Percentiles rank a stretch among this genome's conserved stretches.
Conservation (phyloP, 139 green algal species). For the Chlamydomonas schloesseri region DNA sequence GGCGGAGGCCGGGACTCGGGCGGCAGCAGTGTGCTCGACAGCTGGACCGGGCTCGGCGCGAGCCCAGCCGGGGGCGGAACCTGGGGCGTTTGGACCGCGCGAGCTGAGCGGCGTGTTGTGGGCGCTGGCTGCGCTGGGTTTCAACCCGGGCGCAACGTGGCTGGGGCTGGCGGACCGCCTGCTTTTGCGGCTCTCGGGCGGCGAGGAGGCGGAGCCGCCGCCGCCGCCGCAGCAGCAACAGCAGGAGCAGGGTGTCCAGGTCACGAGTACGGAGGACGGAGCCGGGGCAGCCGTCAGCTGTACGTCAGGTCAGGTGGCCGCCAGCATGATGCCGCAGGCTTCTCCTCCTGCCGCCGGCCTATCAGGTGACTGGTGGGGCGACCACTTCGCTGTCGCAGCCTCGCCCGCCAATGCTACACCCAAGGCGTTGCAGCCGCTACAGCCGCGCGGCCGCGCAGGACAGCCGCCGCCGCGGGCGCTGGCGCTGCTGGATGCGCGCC, state of each 20-base stretch:
- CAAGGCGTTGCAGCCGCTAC: neutral
- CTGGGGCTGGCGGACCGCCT: neutral
- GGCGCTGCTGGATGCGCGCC: neutral
- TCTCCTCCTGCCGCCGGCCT: neutral
- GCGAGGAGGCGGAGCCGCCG: neutral
- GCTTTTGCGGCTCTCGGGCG: neutral
- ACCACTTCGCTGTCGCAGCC: neutral
- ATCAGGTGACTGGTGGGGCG: neutral
- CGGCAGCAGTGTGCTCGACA: too few species aligned
- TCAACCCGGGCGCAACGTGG: neutral
- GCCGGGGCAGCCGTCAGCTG: too few species aligned
- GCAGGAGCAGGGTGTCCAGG: too few species aligned
- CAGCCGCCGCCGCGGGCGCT: neutral
- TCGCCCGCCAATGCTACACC: neutral
- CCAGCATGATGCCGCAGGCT: neutral
- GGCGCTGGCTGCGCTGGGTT: slow-evolving; percentile 17
- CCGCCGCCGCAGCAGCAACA: too few species aligned
- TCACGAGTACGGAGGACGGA: too few species aligned
- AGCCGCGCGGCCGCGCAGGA: neutral
- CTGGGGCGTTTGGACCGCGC: neutral
- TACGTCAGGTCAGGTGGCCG: neutral
- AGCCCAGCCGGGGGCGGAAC: too few species aligned
- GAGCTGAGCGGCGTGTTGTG: slow-evolving; percentile 27
- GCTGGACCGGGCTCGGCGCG: too few species aligned
- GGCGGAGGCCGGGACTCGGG: too few species aligned